phyloP scores from a whole-genome alignment of 306 rosid species.

The Cucurbita argyrosperma region DNA sequence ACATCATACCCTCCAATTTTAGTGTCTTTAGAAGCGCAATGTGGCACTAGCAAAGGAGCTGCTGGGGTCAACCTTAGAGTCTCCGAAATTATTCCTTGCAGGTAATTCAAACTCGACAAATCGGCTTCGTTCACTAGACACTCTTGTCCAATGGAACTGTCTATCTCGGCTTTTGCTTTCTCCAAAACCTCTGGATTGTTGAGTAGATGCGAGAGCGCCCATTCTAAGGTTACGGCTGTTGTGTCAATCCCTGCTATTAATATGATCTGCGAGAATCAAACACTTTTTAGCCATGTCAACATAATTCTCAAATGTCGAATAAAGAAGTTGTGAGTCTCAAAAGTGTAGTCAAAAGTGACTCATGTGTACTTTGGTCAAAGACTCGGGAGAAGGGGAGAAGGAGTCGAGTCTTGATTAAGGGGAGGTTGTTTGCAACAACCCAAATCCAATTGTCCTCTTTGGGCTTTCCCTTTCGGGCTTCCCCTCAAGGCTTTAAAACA shows the following conservation, averaged over 20 bases:
- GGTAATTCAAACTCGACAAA: background rate
- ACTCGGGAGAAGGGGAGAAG: too few species aligned
- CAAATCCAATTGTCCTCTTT: too few species aligned
- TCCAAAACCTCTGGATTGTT: background rate
- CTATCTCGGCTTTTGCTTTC: background rate
- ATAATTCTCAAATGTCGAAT: too few species aligned
- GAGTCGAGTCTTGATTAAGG: too few species aligned
- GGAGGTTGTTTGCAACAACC: too few species aligned
- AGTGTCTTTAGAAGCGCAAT: background rate
- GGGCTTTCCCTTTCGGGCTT: too few species aligned
- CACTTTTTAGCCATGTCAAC: background rate
- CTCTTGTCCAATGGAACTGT: background rate
- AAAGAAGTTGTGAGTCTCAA: too few species aligned
- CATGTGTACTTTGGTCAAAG: too few species aligned
- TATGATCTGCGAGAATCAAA: background rate
- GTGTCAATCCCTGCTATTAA: background rate
- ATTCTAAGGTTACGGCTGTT: background rate
- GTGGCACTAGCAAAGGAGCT: background rate
- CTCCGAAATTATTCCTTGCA: background rate
- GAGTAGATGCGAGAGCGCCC: background rate
- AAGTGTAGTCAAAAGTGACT: too few species aligned
- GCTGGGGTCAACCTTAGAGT: background rate
- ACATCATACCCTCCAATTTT: background rate
- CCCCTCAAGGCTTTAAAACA: too few species aligned
- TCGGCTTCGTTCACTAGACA: background rate